phyloP scores from a whole-genome alignment of 345 rosid species.

The Eutrema heterophyllum region DNA sequence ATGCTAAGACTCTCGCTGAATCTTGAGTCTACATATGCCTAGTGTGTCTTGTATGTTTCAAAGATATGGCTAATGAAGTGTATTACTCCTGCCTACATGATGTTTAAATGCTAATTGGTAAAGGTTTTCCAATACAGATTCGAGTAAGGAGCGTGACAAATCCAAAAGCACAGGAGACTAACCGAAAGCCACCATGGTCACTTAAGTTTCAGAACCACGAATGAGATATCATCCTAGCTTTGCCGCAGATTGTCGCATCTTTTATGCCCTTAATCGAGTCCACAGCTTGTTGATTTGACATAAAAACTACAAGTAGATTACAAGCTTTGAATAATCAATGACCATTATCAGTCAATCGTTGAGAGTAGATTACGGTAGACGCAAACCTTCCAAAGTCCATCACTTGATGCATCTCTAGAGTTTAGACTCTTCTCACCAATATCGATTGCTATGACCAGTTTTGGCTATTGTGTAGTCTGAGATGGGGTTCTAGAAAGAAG shows the following conservation, averaged over 20 bases:
- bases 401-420: not conserved
- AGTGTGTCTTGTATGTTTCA: conserved; percentile 11
- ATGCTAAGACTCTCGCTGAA: not conserved
- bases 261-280: too few relatives aligned
- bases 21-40: not conserved
- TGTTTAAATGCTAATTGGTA: conserved; percentile 19
- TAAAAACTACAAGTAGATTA: conserved; percentile 30
- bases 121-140: conserved; percentile 26
- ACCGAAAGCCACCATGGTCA: conserved; percentile 4
- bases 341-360: not conserved
- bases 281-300: conserved; percentile 49
- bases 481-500: too few relatives aligned
- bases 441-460: too few relatives aligned
- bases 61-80: not conserved
- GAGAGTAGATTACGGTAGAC: conserved; percentile 1
- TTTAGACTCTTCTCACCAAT: too few relatives aligned
- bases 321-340: not conserved
- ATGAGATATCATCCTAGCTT: conserved; percentile 43
- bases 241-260: too few relatives aligned
- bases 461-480: too few relatives aligned
- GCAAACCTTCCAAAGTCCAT: conserved; percentile 63
- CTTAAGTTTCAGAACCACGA: conserved; percentile 9
- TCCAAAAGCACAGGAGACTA: conserved; percentile 20
- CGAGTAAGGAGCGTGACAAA: conserved; percentile 19
- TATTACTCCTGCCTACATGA: not conserved